These are phyloP conservation scores for Senna tora DNA, from an alignment of 306 rosid species.

Conservation along the genomic window DNA sequence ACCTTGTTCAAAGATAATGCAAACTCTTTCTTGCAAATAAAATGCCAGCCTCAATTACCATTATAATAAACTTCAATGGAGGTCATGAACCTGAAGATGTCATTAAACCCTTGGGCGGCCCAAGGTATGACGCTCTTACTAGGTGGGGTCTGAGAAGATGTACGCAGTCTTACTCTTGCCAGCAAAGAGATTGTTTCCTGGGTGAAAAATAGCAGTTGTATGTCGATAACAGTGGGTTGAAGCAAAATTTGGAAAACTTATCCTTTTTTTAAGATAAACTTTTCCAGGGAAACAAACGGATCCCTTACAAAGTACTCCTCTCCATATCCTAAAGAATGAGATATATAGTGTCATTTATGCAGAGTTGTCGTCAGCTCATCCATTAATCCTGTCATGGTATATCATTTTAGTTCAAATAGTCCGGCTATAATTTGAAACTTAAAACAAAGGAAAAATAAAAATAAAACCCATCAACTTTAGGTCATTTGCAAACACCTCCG, in stretches of 20 bases:
- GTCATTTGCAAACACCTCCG: background rate
- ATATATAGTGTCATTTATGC: background rate
- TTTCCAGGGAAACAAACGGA: background rate
- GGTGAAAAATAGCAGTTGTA: too few relatives aligned
- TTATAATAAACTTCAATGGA: background rate
- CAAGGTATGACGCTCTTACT: too few relatives aligned
- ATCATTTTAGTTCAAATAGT: background rate
- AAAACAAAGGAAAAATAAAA: background rate
- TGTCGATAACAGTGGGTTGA: background rate
- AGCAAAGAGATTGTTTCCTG: too few relatives aligned
- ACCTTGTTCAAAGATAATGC: background rate
- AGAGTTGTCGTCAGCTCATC: background rate
- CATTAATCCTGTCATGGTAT: background rate
- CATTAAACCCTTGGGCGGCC: background rate
- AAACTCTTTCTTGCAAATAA: background rate
- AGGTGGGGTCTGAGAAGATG: too few relatives aligned
- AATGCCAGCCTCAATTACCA: background rate
- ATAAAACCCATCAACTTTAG: background rate
- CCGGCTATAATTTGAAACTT: background rate
- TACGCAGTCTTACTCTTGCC: too few relatives aligned
- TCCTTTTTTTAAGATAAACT: background rate
- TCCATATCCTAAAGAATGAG: background rate
- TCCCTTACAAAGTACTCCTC: background rate
- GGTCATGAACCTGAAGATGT: background rate
- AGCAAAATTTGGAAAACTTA: background rate